Percentiles rank a stretch among this genome's conserved stretches.
phyloP scores from a whole-genome alignment of 2,329 filamentous ascomycete species.

The Microthyrium microscopicum region DNA sequence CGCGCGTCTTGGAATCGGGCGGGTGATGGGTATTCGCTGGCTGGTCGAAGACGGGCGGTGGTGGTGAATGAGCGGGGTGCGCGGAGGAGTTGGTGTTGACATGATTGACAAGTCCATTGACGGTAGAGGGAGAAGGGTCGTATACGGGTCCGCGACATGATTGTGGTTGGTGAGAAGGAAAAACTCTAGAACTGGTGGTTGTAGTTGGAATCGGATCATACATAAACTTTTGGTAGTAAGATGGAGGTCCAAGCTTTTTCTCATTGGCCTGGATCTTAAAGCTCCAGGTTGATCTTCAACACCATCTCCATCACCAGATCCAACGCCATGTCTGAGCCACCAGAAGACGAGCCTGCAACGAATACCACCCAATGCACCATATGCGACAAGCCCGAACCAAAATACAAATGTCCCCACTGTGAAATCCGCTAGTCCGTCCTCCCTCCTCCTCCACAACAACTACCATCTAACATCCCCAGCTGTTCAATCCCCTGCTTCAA shows the following conservation, averaged over 20 bases:
- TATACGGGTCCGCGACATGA: too few species aligned
- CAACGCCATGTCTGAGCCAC: slow-evolving; percentile 10
- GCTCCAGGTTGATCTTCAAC: not conserved
- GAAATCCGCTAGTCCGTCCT: slow-evolving; percentile 26
- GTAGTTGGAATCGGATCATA: too few species aligned
- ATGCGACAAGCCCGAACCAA: slow-evolving; percentile 26
- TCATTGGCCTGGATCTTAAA: not conserved
- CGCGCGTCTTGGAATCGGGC: slow-evolving; percentile 49
- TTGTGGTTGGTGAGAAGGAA: too few species aligned
- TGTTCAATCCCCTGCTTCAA: slow-evolving; percentile 24
- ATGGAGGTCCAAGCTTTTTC: not conserved
- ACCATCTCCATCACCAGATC: not conserved
- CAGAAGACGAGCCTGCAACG: slow-evolving; percentile 3
- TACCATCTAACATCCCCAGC: slow-evolving; percentile 10
- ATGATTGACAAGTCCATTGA: too few species aligned
- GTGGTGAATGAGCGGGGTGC: slow-evolving; percentile 9
- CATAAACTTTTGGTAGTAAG: not conserved
- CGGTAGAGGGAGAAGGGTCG: too few species aligned
- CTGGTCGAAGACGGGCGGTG: slow-evolving; percentile 17
- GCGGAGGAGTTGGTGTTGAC: not conserved
- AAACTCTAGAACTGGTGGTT: too few species aligned
- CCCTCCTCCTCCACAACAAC: not conserved
- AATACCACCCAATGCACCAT: slow-evolving; percentile 26
- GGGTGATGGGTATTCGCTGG: slow-evolving; percentile 16
- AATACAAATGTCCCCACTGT: slow-evolving; percentile 34